Evolutionary conservation across 1,284 basidiomycete genomes (phyloP), one percentile per base, ranked within the genome.

Genomic region (Austroboletus novae-zelandiae): DNA sequence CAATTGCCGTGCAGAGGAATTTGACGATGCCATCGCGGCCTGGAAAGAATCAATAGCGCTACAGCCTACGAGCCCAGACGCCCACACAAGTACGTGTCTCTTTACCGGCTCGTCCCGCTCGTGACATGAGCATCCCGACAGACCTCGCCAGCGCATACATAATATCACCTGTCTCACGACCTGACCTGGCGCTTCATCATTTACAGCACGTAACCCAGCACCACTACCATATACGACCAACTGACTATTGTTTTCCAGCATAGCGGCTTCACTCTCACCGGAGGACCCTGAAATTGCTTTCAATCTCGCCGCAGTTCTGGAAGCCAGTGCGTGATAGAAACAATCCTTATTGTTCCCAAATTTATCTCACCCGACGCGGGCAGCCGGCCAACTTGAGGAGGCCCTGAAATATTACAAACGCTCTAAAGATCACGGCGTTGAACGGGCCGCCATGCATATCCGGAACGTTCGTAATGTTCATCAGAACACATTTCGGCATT

Each of bases 221-320:
- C 23, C 45, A 51, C 52, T 60, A 54, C 59, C 58, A 60, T 58
- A 57, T 57, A 52, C 47, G 59, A 57, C 51, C 58, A 64, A 27
- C 60, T 64, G 49, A 60, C 49, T 64, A 65, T 64, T 61, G 53
- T 58, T 55, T 60, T 61, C 69, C 69, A 96, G 94, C 56, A 86
- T 90, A 60, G 94, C 94, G 25, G 80, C 88, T 34, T 84, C 86
- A 32, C 81, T 97, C 56, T 81, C 89, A 41, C 94, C 94, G 34
- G 89, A 94, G 65, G 94, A 97, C 74, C 85, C 92, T 61, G 94
- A 98, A 71, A 94, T 96, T 65, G 88, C 91, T 30, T 97, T 94
- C 78, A 97, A 95, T 73, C 80, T 95, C 48, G 94, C 89, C 27
- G 91, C 91, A 23, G 91, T 94, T 59, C 77, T 94, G 49, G 91